Evolutionary conservation across 2,329 filamentous ascomycete genomes (phyloP), one percentile per base, ranked within the genome.

Genomic region (Aspergillus phoenicis): DNA sequence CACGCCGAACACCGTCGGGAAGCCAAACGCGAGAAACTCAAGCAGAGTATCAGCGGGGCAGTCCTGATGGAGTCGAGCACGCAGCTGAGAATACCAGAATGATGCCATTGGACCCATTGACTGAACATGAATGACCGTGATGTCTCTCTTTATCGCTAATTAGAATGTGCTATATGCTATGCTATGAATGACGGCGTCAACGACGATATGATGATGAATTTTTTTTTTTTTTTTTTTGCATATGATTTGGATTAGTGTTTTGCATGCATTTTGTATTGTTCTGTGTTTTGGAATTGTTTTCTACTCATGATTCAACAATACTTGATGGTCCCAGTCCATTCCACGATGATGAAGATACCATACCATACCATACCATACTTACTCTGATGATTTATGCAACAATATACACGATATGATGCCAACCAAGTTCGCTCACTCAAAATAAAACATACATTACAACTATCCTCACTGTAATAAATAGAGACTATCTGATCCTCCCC

Each of bases 21-120:
- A 70, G 82, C 80, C 64, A 75, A 83, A 61, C 77, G 85, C 62
- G 78, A 84, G 63, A 79, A 75, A 60, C 73, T 88, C 54, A 81
- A 85, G 64, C 78, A 80, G 58, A 84, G 80, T 58, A 88, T 88
- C 26, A 61, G 66, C 33, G 65, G 64, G n/a, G 65, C 65, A 1
- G 61, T 65, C 4, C 36, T 67, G 41, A 53, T 68, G 55, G 62
- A 64, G 39, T 67, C 62, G 22, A 68, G 65, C 62, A 66, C 58
- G 20, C 61, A 67, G 38, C 52, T 64, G 3, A 43, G 57, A 45
- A 45, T 45, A 20, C 20, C 41, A 8, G 41, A 45, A 7, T 45
- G 41, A 22, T 24, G 39, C 7, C 11, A 45, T 22, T 20, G 10
- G 60, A 20, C 20, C 20, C 20, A 20, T 20, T 20, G 20, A 20